These are phyloP conservation scores for Tylopilus sp. DNA, from an alignment of 1,284 basidiomycete genomes.

Conservation along the genomic window DNA sequence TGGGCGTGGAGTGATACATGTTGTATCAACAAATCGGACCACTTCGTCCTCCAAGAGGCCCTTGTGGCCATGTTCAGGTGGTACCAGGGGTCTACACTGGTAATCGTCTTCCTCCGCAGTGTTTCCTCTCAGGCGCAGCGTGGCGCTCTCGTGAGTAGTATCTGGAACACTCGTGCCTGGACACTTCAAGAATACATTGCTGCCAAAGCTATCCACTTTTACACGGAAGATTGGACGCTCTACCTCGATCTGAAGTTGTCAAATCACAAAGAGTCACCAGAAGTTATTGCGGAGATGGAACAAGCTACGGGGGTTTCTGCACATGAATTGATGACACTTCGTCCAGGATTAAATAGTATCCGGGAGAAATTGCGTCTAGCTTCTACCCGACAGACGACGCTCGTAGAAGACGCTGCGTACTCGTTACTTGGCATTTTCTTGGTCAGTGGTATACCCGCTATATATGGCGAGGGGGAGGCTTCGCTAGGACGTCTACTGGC, in stretches of 20 bases:
- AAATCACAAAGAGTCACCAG: background rate
- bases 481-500: slow-evolving; percentile 1
- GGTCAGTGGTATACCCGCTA: background rate
- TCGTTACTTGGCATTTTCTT: background rate
- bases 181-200: no score
- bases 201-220: no score
- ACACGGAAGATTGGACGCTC: no score
- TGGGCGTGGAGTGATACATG: no score
- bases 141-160: background rate
- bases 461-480: background rate
- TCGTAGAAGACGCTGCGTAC: no score
- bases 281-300: slow-evolving; percentile 1
- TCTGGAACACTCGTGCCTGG: no score
- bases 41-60: no score
- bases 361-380: no score
- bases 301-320: background rate
- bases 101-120: background rate
- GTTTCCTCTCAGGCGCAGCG: background rate
- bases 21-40: no score
- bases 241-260: no score
- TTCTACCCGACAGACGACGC: no score
- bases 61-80: no score
- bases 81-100: background rate
- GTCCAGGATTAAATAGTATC: background rate
- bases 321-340: background rate